These are phyloP conservation scores for Tolypocladium nubicola DNA, from an alignment of 2,329 filamentous ascomycete genomes.

Conservation along the genomic window DNA sequence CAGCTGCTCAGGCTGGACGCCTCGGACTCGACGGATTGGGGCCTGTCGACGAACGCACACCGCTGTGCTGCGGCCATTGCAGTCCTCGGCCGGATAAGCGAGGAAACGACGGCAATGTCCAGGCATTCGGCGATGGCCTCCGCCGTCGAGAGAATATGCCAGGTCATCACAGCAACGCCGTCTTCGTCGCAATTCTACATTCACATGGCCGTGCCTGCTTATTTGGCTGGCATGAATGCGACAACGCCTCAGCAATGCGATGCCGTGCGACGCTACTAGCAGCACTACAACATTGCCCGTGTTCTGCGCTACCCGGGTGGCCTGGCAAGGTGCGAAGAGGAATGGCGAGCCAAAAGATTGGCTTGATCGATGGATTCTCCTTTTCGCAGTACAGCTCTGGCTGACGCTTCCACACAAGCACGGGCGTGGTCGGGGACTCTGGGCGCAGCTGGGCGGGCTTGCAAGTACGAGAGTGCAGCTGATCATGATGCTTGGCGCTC, in stretches of 20 bases:
- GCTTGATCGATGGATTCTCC: background rate
- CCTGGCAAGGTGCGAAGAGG: constrained; percentile 19
- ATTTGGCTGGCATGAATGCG: constrained; percentile 25
- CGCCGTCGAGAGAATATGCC: constrained; percentile 23
- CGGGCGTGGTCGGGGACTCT: too few relatives aligned
- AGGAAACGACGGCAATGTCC: background rate
- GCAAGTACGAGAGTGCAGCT: background rate
- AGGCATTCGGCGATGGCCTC: constrained; percentile 12
- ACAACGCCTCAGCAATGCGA: constrained; percentile 20
- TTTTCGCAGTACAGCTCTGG: background rate
- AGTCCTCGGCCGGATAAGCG: constrained; percentile 8
- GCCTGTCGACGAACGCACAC: constrained; percentile 17
- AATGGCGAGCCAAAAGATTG: constrained; percentile 14
- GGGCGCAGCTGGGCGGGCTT: too few relatives aligned
- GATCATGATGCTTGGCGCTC: too few relatives aligned
- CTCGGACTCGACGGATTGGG: constrained; percentile 9
- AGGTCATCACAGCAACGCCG: constrained; percentile 18
- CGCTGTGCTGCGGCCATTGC: constrained; percentile 25
- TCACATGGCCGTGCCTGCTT: constrained; percentile 26
- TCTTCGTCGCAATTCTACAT: constrained; percentile 25
- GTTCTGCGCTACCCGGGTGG: constrained; percentile 23
- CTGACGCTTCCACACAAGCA: too few relatives aligned
- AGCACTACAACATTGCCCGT: constrained; percentile 22
- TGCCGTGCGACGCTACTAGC: constrained; percentile 25
- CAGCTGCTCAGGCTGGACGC: constrained; percentile 11